Evolutionary conservation across 2,329 filamentous ascomycete species (phyloP).

Genomic region (Alternaria solani): DNA sequence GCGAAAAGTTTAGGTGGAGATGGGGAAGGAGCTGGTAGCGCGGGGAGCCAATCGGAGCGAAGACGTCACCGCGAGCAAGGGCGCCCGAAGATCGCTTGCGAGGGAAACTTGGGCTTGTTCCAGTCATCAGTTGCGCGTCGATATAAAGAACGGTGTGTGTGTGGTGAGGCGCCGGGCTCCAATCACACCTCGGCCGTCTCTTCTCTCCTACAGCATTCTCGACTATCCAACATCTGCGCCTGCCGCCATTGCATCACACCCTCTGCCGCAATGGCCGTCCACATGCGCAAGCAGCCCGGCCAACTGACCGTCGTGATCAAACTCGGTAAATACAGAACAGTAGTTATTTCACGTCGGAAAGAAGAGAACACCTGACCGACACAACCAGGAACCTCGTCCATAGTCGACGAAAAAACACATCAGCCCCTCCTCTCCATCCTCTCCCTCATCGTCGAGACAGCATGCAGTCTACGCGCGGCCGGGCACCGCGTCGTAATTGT

Average conservation of each 20-base stretch:
- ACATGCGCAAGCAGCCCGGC: conserved; percentile 61
- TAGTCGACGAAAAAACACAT: conserved; percentile 94
- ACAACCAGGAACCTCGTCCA: conserved; percentile 88
- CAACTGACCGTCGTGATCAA: conserved; percentile 82
- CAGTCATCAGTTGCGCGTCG: conserved; percentile 27
- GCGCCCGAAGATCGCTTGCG: conserved; percentile 21
- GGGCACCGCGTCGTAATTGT: conserved; percentile 95
- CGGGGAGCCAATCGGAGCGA: conserved; percentile 36
- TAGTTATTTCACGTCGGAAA: conserved; percentile 29
- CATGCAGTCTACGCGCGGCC: conserved; percentile 84
- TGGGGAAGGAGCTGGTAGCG: conserved; percentile 16
- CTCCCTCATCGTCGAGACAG: conserved; percentile 92
- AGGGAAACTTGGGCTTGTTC: conserved; percentile 23
- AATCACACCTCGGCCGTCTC: neutral
- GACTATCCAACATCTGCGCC: neutral
- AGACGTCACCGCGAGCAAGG: conserved; percentile 18
- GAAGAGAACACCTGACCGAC: conserved; percentile 42
- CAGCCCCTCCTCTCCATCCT: conserved; percentile 91
- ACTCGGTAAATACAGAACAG: conserved; percentile 67
- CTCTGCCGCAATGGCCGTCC: conserved; percentile 40
- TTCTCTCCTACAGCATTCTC: neutral
- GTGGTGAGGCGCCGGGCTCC: neutral
- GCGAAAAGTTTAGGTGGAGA: conserved; percentile 30
- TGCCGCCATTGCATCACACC: neutral
- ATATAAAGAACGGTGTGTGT: neutral